A percentile compares a stretch with the other conserved stretches of the same genome.
Evolutionary conservation across 2,329 filamentous ascomycete genomes (phyloP).

Genomic region (Penicillium sp.): DNA sequence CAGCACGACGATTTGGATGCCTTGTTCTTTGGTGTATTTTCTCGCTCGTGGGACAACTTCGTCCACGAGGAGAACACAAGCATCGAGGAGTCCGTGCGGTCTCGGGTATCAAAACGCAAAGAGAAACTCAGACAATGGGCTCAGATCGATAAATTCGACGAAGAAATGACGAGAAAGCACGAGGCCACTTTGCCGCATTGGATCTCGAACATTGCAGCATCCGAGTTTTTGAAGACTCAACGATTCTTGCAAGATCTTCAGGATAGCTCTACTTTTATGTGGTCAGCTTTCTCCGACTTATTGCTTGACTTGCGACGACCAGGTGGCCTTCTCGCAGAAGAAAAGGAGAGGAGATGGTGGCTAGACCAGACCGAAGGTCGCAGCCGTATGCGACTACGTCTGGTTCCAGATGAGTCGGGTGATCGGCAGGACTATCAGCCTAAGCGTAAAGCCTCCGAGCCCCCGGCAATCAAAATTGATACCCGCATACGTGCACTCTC

Average conservation of each 20-base stretch:
- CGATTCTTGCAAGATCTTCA: conserved; percentile 87
- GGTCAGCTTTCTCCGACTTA: conserved; percentile 72
- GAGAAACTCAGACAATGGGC: conserved; percentile 83
- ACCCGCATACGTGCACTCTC: conserved; percentile 43
- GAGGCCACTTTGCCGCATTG: conserved; percentile 84
- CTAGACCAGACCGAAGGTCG: conserved; percentile 93
- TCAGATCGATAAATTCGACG: conserved; percentile 62
- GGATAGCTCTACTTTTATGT: conserved; percentile 77
- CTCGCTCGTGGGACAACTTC: conserved; percentile 83
- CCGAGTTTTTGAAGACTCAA: conserved; percentile 89
- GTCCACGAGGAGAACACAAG: conserved; percentile 76
- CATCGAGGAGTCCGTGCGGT: conserved; percentile 71
- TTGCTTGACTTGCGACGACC: conserved; percentile 74
- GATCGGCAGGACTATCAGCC: conserved; percentile 76
- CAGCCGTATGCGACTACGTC: conserved; percentile 87
- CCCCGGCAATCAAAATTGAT: conserved; percentile 47
- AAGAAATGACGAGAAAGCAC: conserved; percentile 75
- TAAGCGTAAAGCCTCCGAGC: conserved; percentile 68
- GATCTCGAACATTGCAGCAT: conserved; percentile 92
- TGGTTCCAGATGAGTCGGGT: conserved; percentile 72
- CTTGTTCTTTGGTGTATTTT: conserved; percentile 78
- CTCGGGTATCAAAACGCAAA: conserved; percentile 69
- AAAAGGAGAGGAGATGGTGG: conserved; percentile 72
- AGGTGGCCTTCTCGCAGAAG: conserved; percentile 73
- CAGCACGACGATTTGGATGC: conserved; percentile 74